phyloP scores from a whole-genome alignment of 2,329 filamentous ascomycete genomes.

The Sclerotinia minor region DNA sequence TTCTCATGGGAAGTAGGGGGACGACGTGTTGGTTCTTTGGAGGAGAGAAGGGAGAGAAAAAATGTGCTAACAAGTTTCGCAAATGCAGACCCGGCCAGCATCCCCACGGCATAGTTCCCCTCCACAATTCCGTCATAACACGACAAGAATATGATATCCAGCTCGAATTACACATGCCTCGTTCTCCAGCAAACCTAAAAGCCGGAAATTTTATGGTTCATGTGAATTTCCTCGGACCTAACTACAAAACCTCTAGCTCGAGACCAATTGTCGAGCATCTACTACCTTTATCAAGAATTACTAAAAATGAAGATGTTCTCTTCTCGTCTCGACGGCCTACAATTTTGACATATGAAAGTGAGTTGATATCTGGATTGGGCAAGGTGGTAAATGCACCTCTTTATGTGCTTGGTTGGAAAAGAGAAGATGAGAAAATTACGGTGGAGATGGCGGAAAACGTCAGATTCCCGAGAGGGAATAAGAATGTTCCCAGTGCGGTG shows the following conservation, averaged over 20 bases:
- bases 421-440: constrained; percentile 62
- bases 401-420: constrained; percentile 65
- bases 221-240: constrained; percentile 63
- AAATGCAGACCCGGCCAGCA: constrained; percentile 43
- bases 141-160: constrained; percentile 83
- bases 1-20: neutral
- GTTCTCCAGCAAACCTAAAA: constrained; percentile 71
- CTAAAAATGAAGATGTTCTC: constrained; percentile 45
- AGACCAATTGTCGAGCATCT: constrained; percentile 33
- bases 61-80: neutral
- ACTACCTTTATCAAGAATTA: constrained; percentile 12
- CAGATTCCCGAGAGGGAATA: constrained; percentile 53
- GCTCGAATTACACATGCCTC: constrained; percentile 73
- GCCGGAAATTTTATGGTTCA: constrained; percentile 95
- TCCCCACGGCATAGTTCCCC: constrained; percentile 39
- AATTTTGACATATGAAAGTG: constrained; percentile 75
- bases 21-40: too few relatives aligned
- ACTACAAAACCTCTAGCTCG: constrained; percentile 42
- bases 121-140: constrained; percentile 56
- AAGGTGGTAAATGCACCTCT: constrained; percentile 65
- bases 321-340: constrained; percentile 71
- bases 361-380: constrained; percentile 62
- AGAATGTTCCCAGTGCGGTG: constrained; percentile 51
- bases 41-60: neutral
- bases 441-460: constrained; percentile 74